Percentiles rank a stretch among this genome's conserved stretches.
Conservation (phyloP, 2,329 filamentous ascomycete genomes). For the Nemania sp. region DNA sequence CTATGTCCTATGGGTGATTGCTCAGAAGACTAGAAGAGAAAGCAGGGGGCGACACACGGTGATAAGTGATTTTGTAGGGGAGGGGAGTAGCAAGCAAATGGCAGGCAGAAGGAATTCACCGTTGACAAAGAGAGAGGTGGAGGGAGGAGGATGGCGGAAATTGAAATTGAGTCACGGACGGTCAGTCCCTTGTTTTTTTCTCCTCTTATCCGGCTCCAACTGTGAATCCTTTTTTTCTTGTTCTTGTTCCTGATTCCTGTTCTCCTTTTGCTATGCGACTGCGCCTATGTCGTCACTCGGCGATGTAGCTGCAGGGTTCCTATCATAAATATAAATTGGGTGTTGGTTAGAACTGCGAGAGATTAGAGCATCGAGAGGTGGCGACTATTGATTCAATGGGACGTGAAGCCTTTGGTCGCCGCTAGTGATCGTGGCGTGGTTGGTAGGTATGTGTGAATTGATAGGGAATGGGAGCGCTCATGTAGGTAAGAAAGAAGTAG, state of each 20-base stretch:
- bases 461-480: slow-evolving; percentile 6
- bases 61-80: slow-evolving; percentile 13
- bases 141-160: slow-evolving; percentile 14
- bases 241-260: slow-evolving; percentile 8
- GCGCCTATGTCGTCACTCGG: slow-evolving; percentile 40
- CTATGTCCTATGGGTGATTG: neutral
- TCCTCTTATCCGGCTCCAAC: neutral
- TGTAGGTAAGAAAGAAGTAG: too few species aligned
- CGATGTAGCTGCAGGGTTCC: slow-evolving; percentile 26
- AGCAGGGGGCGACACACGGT: neutral
- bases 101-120: slow-evolving; percentile 29
- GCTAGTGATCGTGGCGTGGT: slow-evolving; percentile 4
- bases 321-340: slow-evolving; percentile 2
- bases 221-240: slow-evolving; percentile 12
- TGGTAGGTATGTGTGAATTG: slow-evolving; percentile 9
- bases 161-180: slow-evolving; percentile 8
- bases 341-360: neutral
- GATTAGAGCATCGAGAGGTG: neutral
- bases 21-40: slow-evolving; percentile 18
- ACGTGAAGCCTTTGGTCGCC: neutral
- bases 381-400: slow-evolving; percentile 2
- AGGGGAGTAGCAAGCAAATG: neutral
- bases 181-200: slow-evolving; percentile 7
- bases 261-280: slow-evolving; percentile 3
- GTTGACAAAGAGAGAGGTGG: slow-evolving; percentile 26